Conservation (phyloP, 768 basidiomycete genomes). For the Podaxis pistillaris region DNA sequence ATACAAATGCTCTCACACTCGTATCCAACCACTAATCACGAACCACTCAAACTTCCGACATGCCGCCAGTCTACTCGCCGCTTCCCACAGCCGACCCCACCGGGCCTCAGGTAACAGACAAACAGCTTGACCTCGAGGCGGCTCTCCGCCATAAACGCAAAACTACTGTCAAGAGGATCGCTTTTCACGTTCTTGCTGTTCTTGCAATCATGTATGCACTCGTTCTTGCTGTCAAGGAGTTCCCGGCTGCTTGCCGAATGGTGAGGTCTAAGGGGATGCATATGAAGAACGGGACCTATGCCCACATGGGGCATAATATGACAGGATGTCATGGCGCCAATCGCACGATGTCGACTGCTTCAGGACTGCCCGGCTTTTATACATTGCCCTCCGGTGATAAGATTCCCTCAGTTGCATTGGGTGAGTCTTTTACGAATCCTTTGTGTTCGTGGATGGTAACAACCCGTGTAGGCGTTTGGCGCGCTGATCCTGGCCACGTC, state of each 20-base stretch:
- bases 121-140: neutral
- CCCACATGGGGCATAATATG: neutral
- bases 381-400: conserved; percentile 64
- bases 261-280: neutral
- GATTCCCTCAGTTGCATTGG: conserved; percentile 64
- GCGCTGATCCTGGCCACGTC: conserved; percentile 55
- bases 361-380: conserved; percentile 44
- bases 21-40: neutral
- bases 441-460: neutral
- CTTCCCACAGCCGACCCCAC: conserved; percentile 8
- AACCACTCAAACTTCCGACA: neutral
- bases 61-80: conserved; percentile 11
- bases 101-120: neutral
- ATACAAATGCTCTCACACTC: conserved; percentile 2
- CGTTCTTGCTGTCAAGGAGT: conserved; percentile 8
- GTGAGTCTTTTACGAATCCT: conserved; percentile 12
- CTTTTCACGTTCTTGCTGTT: conserved; percentile 12
- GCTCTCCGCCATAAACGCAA: neutral
- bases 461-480: conserved; percentile 54
- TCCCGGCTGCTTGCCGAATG: conserved; percentile 8
- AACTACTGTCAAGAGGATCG: conserved; percentile 11
- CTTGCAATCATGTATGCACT: conserved; percentile 17
- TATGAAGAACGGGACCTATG: conserved; percentile 3
- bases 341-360: conserved; percentile 14
- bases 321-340: conserved; percentile 10